These are phyloP conservation scores for Talaromyces sp. DNA, from an alignment of 2,329 filamentous ascomycete species.

Conservation along the genomic window DNA sequence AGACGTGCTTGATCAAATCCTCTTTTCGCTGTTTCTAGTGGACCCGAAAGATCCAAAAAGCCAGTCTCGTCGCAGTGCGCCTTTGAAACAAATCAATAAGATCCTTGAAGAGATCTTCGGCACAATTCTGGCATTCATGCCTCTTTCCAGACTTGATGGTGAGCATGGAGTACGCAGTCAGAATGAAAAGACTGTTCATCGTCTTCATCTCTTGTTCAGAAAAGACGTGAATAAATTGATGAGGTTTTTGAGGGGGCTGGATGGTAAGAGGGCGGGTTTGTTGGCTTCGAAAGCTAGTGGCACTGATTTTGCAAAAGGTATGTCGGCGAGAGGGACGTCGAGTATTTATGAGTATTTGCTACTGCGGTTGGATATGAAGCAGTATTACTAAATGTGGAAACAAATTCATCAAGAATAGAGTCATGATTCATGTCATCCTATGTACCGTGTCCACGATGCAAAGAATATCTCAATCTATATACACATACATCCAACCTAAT, in stretches of 20 bases:
- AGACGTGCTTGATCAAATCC: conserved; percentile 68
- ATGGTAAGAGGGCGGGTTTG: conserved; percentile 53
- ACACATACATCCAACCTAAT: neutral
- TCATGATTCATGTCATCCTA: conserved; percentile 3
- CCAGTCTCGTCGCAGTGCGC: neutral
- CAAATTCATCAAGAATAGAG: neutral
- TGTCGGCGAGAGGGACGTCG: conserved; percentile 22
- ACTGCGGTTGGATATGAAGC: conserved; percentile 67
- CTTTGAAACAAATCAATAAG: conserved; percentile 60
- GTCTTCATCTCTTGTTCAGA: conserved; percentile 63
- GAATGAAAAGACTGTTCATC: conserved; percentile 39
- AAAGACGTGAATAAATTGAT: conserved; percentile 74
- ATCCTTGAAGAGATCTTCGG: conserved; percentile 75
- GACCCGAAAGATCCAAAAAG: conserved; percentile 58
- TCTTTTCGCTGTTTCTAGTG: conserved; percentile 68
- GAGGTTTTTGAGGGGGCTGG: conserved; percentile 63
- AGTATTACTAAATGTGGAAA: conserved; percentile 53
- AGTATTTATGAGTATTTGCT: conserved; percentile 68
- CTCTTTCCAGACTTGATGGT: conserved; percentile 34
- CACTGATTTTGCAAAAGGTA: neutral
- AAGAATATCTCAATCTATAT: conserved; percentile 1
- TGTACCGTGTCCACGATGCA: neutral
- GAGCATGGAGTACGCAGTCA: conserved; percentile 41
- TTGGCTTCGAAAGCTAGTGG: conserved; percentile 23
- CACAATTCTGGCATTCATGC: conserved; percentile 67